Conservation (phyloP, 257 asterid species). For the Anisodus acutangulus region DNA sequence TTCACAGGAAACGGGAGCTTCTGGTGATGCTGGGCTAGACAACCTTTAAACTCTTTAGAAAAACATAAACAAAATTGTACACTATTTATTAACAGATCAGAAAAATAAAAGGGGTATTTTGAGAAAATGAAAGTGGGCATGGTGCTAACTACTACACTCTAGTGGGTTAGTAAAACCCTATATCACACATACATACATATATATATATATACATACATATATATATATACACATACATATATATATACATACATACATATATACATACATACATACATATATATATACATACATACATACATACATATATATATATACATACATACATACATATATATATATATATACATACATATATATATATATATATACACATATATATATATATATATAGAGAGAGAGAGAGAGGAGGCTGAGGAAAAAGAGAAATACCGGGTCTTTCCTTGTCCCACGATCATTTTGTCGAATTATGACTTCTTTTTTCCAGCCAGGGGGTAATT, state of each 20-base stretch:
- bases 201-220: too few relatives aligned
- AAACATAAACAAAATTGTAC: background rate
- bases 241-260: too few relatives aligned
- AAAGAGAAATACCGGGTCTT: slow-evolving; percentile 31
- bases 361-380: too few relatives aligned
- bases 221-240: too few relatives aligned
- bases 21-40: background rate
- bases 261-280: too few relatives aligned
- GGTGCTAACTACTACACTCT: background rate
- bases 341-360: too few relatives aligned
- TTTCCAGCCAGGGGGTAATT: slow-evolving; percentile 39
- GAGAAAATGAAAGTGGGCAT: background rate
- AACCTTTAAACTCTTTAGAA: background rate
- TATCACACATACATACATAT: too few relatives aligned
- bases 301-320: too few relatives aligned
- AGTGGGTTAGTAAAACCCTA: background rate
- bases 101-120: background rate
- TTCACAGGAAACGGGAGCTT: background rate
- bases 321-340: too few relatives aligned
- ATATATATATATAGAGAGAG: background rate
- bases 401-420: background rate
- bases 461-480: slow-evolving; percentile 30
- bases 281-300: background rate
- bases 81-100: background rate
- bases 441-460: slow-evolving; percentile 32